Percentiles rank a stretch among this genome's conserved stretches.
Evolutionary conservation across 2,329 filamentous ascomycete genomes (phyloP).

Genomic region (Epicoccum sorghinum): DNA sequence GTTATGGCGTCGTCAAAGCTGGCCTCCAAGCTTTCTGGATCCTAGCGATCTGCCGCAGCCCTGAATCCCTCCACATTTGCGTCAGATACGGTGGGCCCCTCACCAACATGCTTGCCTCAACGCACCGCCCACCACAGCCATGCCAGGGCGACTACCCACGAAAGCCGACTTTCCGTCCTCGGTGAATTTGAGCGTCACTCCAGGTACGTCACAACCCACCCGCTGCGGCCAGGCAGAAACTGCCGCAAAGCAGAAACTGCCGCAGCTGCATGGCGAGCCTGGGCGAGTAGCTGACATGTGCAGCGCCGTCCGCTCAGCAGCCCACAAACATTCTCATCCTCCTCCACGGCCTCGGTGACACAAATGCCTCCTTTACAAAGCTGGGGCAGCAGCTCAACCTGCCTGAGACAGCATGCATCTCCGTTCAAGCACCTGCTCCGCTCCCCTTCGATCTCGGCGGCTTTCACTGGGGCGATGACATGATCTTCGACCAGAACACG

Average conservation of each 20-base stretch:
- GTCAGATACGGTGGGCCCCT: conserved; percentile 15
- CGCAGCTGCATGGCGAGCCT: not conserved
- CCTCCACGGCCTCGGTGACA: conserved; percentile 85
- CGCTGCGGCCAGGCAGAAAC: not conserved
- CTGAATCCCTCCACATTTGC: conserved; percentile 15
- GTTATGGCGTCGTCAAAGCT: not conserved
- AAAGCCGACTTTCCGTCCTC: conserved; percentile 51
- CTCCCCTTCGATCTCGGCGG: conserved; percentile 73
- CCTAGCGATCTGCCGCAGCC: conserved; percentile 23
- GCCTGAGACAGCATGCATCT: conserved; percentile 77
- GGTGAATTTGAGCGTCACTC: conserved; percentile 51
- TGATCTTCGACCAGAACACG: conserved; percentile 59
- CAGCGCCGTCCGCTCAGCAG: conserved; percentile 56
- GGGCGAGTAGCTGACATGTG: conserved; percentile 21
- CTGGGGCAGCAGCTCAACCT: conserved; percentile 74
- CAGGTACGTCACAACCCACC: conserved; percentile 47
- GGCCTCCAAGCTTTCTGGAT: too few species aligned
- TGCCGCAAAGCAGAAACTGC: not conserved
- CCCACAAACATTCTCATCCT: conserved; percentile 79
- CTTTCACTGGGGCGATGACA: conserved; percentile 67
- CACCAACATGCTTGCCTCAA: conserved; percentile 23
- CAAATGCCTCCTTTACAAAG: conserved; percentile 68
- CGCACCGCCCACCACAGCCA: conserved; percentile 24
- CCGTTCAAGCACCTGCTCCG: conserved; percentile 72
- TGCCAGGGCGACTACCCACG: conserved; percentile 53